Evolutionary conservation across 2,329 filamentous ascomycete species (phyloP).

Genomic region (Pseudogymnoascus sp.): DNA sequence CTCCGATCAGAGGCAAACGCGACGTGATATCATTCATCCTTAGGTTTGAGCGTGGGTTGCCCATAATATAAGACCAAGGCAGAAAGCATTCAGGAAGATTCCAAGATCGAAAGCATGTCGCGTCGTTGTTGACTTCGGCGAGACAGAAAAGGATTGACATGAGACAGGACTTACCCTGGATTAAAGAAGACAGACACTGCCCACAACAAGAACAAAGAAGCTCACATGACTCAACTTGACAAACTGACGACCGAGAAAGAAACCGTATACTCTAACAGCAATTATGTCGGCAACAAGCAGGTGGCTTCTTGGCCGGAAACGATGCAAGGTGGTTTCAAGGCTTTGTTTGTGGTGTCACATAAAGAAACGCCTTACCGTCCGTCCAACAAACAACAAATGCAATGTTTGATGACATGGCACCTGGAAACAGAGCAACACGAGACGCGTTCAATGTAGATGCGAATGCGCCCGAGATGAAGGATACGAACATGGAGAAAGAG

Average conservation of each 20-base stretch:
- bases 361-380: background rate
- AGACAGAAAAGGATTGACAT: background rate
- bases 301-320: background rate
- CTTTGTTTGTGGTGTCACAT: conserved; percentile 3
- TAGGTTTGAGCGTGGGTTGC: background rate
- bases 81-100: background rate
- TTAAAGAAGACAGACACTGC: background rate
- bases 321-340: background rate
- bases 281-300: background rate
- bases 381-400: background rate
- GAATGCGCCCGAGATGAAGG: background rate
- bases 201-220: background rate
- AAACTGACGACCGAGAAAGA: background rate
- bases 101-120: background rate
- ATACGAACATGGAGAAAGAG: background rate
- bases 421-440: background rate
- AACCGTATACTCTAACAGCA: background rate
- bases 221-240: background rate
- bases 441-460: background rate
- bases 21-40: background rate
- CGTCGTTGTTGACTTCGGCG: background rate
- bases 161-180: background rate
- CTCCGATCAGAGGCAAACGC: background rate
- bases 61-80: background rate
- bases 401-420: background rate